Evolutionary conservation across 2,329 filamentous ascomycete genomes (phyloP), one percentile per base, ranked within the genome.

Genomic region (Alternaria sp.): DNA sequence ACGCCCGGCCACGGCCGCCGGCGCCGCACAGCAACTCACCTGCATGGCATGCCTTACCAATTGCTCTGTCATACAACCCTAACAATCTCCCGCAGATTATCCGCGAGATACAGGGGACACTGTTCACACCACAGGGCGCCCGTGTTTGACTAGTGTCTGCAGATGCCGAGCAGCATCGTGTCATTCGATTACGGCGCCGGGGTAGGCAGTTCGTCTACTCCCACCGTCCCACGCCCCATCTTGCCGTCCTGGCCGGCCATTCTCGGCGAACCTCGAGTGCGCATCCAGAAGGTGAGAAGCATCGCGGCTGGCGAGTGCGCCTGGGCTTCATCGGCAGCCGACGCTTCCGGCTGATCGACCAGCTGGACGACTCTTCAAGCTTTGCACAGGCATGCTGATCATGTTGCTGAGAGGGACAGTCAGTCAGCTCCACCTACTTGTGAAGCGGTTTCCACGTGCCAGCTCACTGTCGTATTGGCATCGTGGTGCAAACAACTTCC

Each of bases 41-140:
- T 31, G 17, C 9, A 21, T 24, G 24, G 17, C 9, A 21, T 24
- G 24, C 21, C 36, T 61, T 65, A 66, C 49, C 61, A 68, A 65
- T 64, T 49, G 52, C 54, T 60, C 42, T 56, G 45, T 36, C 34
- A 48, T 33, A 9, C 7, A 34, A 37, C 17, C 17, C 17, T 17
- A 17, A 17, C 44, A 62, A 70, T 70, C 45, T 58, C 67, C 67
- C 66, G 67, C 58, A 60, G 60, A 63, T 62, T 66, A 67, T 55
- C 68, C 67, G 63, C 55, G 13, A 21, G 33, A 55, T 56, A 46
- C 58, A 61, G 55, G 55, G 60, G 40, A 33, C 33, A 24, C 41
- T 54, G 42, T 56, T 59, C 33, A 53, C 39, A 54, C 50, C 26
- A 24, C 53, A 55, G 42, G 31, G 36, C 23, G 44, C 36, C 57